Base-by-base conservation (phyloP, 2,329 filamentous ascomycete species). In the Exophiala oligosperma region DNA sequence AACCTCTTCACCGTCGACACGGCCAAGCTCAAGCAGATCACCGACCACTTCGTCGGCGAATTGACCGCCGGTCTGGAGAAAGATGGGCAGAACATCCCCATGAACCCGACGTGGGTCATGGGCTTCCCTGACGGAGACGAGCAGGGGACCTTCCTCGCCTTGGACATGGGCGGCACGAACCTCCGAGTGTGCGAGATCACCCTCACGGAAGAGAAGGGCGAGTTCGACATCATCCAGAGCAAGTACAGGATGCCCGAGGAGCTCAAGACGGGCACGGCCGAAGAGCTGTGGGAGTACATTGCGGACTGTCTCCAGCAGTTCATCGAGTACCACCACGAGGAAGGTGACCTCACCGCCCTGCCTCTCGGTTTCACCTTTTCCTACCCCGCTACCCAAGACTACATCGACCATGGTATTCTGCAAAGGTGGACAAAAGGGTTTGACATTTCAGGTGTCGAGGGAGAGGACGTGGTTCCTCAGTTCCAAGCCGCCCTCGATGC, bases 381-480 rank as follows among this genome's bases (percentile, higher is more conserved):
- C 3, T 97, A 96, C 73, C 93, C 93, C 2, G 92, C 92, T 14
- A 94, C 90, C 0, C 93, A 97, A 74, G 86, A 95, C 68, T 93
- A 92, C 76, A 92, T 97, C 70, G 91, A 97, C 67, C 90, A 96
- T 74, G 93, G 92, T 66, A 83, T 96, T 40, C 82, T 97, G 57
- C 92, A 97, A 76, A 87, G 92, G 67, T 97, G 93, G 93, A 97
- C 93, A 67, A 97, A 97, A 80, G 93, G 93, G 2, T 97, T 97
- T 71, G 92, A 97, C 72, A 96, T 97, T 73, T 83, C 86, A 26
- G 92, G 91, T 40, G 91, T 97, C 46, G 92, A 97, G 78, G 92
- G 92, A 53, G 69, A 93, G 49, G 93, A 97, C 69, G 89, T 96
- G 28, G 92, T 96, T 8, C 90, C 91, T 50, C 89, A 93, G 77